Percentiles rank a stretch among this genome's conserved stretches.
These are phyloP conservation scores for Tagetes patula DNA, from an alignment of 129 eudicot genomes.

Conservation along the genomic window DNA sequence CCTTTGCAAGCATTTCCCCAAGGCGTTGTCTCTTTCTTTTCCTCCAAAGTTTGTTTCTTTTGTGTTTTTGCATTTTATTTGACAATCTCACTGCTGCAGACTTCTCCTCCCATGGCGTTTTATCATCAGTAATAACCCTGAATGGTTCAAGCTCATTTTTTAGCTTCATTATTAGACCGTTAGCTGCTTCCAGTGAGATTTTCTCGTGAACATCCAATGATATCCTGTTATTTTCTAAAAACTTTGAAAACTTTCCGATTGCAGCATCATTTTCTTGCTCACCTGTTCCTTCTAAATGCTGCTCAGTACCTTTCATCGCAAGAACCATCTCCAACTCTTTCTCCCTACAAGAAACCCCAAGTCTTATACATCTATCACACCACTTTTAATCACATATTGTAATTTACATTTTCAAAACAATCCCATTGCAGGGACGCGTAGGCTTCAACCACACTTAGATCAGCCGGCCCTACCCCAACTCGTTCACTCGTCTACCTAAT, in stretches of 20 bases:
- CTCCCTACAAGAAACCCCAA: conserved; percentile 48
- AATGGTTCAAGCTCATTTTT: conserved; percentile 78
- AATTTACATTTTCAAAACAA: background rate
- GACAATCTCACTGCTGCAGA: conserved; percentile 70
- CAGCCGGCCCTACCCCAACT: too few relatives aligned
- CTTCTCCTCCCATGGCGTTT: conserved; percentile 89
- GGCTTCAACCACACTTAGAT: too few relatives aligned
- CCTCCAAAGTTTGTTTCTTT: conserved; percentile 86
- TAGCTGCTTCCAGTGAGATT: conserved; percentile 62
- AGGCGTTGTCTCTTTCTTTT: conserved; percentile 66
- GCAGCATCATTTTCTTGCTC: conserved; percentile 22
- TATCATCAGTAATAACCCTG: conserved; percentile 62
- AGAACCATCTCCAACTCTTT: conserved; percentile 76
- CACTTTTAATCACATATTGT: conserved; percentile 6
- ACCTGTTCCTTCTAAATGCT: conserved; percentile 27
- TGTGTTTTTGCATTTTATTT: conserved; percentile 65
- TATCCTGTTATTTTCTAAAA: conserved; percentile 45
- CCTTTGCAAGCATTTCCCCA: conserved; percentile 70
- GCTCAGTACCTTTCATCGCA: conserved; percentile 37
- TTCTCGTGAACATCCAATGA: conserved; percentile 55
- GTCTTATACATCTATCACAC: background rate
- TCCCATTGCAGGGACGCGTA: too few relatives aligned
- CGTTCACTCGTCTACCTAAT: too few relatives aligned
- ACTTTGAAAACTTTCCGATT: conserved; percentile 32
- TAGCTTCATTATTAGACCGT: conserved; percentile 60